These are phyloP conservation scores for Casuarina equisetifolia DNA, from an alignment of 306 rosid species.

Conservation along the genomic window DNA sequence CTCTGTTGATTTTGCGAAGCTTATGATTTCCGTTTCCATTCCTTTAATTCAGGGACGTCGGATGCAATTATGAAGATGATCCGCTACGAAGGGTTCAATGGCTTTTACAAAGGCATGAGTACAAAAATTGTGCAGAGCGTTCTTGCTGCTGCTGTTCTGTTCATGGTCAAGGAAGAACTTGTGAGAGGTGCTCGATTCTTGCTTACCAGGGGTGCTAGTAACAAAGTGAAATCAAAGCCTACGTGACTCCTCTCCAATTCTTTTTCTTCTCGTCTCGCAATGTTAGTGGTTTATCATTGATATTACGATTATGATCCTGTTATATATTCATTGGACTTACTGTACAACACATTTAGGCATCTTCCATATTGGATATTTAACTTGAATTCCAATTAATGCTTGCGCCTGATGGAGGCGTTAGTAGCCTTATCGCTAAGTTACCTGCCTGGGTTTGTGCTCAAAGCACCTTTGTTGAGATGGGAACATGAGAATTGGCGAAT, in stretches of 20 bases:
- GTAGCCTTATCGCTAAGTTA: no score
- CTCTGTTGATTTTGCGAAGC: neutral
- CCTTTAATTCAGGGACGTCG: conserved; percentile 64
- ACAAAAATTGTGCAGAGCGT: conserved; percentile 91
- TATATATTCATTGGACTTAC: neutral
- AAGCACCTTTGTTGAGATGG: no score
- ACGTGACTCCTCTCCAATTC: conserved; percentile 27
- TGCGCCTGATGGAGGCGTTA: no score
- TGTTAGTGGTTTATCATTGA: conserved; percentile 19
- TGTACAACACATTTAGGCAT: neutral
- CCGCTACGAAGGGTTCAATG: conserved; percentile 72
- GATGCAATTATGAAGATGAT: conserved; percentile 90
- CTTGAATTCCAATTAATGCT: no score
- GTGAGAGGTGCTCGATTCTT: conserved; percentile 60
- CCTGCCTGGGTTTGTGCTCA: no score
- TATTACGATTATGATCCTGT: neutral
- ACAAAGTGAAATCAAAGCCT: conserved; percentile 47
- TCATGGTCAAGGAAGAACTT: conserved; percentile 94
- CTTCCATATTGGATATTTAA: no score
- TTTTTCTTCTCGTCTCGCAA: conserved; percentile 16
- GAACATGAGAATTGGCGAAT: no score
- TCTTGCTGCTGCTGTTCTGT: conserved; percentile 93
- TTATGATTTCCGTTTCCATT: conserved; percentile 4
- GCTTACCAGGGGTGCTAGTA: conserved; percentile 47
- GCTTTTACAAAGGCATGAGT: conserved; percentile 94